Conservation (phyloP, 2,329 filamentous ascomycete species). For the Colletotrichum viniferum region DNA sequence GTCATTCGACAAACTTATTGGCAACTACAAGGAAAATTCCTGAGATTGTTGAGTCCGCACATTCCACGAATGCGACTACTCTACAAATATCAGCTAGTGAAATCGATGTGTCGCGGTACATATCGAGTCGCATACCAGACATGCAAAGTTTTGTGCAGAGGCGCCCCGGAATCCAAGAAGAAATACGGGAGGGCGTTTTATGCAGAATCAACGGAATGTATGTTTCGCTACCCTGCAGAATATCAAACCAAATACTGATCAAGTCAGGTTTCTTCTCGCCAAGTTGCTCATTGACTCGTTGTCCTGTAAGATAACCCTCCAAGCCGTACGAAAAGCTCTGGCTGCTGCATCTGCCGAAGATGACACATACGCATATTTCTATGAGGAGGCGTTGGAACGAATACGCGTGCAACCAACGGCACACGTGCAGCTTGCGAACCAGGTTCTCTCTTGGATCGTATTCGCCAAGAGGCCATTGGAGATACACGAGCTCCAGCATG, state of each 20-base stretch:
- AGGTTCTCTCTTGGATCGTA: slow-evolving; percentile 38
- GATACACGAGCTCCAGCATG: slow-evolving; percentile 37
- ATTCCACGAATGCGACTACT: not conserved
- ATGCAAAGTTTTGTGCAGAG: not conserved
- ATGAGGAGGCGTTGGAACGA: slow-evolving; percentile 37
- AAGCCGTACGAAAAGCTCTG: not conserved
- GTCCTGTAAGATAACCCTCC: not conserved
- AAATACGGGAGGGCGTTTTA: not conserved
- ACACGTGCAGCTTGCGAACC: slow-evolving; percentile 19
- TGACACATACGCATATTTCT: slow-evolving; percentile 21
- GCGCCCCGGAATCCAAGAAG: not conserved
- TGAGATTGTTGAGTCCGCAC: fast-evolving
- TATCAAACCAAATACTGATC: not conserved
- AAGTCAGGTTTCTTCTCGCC: slow-evolving; percentile 12
- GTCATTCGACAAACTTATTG: fast-evolving
- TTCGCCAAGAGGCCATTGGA: slow-evolving; percentile 32
- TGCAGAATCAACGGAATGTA: slow-evolving; percentile 22
- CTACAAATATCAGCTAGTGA: slow-evolving; percentile 13
- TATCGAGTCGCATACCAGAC: not conserved
- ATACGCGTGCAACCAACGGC: slow-evolving; percentile 34
- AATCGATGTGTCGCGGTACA: slow-evolving; percentile 15
- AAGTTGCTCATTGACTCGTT: slow-evolving; percentile 1
- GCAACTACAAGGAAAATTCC: fast-evolving
- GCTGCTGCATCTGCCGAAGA: not conserved
- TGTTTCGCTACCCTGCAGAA: not conserved